Base-by-base conservation (phyloP, 352 stramenopile genomes). In the Phytophthora pseudosyringae region DNA sequence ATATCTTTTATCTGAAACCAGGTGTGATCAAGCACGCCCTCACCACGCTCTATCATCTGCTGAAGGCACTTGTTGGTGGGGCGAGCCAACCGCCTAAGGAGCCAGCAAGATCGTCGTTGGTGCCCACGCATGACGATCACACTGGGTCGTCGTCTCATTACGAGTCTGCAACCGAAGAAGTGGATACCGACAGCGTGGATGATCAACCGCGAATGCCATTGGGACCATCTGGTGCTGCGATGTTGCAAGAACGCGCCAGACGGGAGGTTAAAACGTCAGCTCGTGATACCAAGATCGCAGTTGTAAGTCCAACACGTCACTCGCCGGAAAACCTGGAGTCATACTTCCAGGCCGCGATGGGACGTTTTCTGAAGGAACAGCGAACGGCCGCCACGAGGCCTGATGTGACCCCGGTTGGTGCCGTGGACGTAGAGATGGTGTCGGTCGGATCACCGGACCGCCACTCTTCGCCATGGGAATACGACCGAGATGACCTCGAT, bases 281-380 rank as follows among this genome's bases (percentile, higher is more conserved):
- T 4, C 3, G 15, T 4, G 18, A 6, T 7, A 12, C 16, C 3
- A 12, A 9, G 8, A 12, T 31, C 9, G 8, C 40, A 32, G 18
- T 5, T 4, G n/a, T 11, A 8, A 28, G 0, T 0, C 6, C 18
- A 6, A 8, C 16, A 1, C n/a, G 4, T 0, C n/a, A 28, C 0
- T 45, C 39, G 6, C 16, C 4, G 4, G 4, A 45, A 2, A 45
- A 11, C 0, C 39, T 45, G 39, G 39, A 28, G 6, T 45, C 39
- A 0, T 45, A 25, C n/a, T n/a, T n/a, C n/a, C n/a, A n/a, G n/a
- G n/a, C n/a, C n/a, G 39, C 39, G 16, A 45, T 45, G 2, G 15
- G 39, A 13, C 39, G 39, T 5, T 45, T 28, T 28, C 39, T 45
- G 15, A 13, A 28, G 12, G 39, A 45, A 16, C 39, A 45, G 12